Evolutionary conservation across 2,329 filamentous ascomycete genomes (phyloP).

Genomic region (Myotisia sp.): DNA sequence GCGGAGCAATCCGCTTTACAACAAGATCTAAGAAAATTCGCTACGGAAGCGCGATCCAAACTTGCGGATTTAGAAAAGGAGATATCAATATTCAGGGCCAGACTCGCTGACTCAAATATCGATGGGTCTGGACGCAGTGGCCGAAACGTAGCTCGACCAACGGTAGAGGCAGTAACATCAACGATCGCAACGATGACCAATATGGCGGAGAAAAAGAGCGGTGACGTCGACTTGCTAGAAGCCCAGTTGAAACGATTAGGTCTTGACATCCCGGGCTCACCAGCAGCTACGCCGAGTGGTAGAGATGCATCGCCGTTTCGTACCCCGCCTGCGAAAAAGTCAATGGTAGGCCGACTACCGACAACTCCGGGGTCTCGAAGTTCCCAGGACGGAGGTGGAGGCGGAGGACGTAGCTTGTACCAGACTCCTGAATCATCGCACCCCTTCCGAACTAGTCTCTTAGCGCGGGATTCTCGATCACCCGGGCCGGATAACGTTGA

Average conservation of each 20-base stretch:
- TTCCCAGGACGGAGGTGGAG: constrained; percentile 20
- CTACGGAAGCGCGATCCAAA: constrained; percentile 56
- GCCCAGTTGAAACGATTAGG: constrained; percentile 65
- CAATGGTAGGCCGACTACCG: constrained; percentile 17
- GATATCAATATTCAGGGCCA: constrained; percentile 63
- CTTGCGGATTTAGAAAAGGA: constrained; percentile 68
- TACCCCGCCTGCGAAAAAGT: constrained; percentile 22
- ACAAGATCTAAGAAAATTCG: constrained; percentile 64
- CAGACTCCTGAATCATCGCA: constrained; percentile 28
- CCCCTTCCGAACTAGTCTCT: constrained; percentile 18
- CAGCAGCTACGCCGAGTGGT: constrained; percentile 2
- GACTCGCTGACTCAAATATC: constrained; percentile 46
- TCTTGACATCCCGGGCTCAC: constrained; percentile 23
- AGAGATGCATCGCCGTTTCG: constrained; percentile 26
- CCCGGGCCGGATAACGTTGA: constrained; percentile 22
- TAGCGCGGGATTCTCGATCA: constrained; percentile 23
- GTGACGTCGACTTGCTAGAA: constrained; percentile 81
- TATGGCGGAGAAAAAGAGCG: constrained; percentile 82
- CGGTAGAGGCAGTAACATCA: constrained; percentile 78
- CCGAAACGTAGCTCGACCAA: constrained; percentile 44
- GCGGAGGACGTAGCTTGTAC: constrained; percentile 20
- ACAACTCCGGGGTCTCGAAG: constrained; percentile 26
- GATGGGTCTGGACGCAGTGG: constrained; percentile 35
- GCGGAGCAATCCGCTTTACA: constrained; percentile 75
- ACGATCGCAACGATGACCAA: constrained; percentile 86